Percentiles rank a stretch among this genome's conserved stretches.
These are phyloP conservation scores for Pyronema omphalodes DNA, from an alignment of 495 filamentous ascomycete genomes.

Conservation along the genomic window DNA sequence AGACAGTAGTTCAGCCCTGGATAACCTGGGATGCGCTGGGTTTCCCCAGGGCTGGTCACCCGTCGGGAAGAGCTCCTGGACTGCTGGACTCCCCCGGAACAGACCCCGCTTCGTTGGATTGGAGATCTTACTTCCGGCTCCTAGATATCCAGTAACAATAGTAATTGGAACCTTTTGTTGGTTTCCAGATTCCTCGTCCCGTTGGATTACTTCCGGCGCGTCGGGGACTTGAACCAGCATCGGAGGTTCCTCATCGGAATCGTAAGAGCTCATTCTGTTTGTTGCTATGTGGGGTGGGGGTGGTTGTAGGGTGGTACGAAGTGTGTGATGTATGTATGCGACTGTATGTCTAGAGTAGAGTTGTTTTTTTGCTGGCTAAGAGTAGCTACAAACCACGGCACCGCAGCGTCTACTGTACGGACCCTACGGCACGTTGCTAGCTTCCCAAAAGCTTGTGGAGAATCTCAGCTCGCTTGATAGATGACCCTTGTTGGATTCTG, in stretches of 20 bases:
- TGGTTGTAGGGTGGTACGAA: too few relatives aligned
- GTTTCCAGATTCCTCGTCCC: conserved; percentile 28
- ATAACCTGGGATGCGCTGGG: too few relatives aligned
- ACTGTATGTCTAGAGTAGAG: neutral
- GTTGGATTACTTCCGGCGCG: conserved; percentile 21
- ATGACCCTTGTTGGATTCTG: too few relatives aligned
- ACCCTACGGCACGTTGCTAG: too few relatives aligned
- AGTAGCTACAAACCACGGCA: neutral
- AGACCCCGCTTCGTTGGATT: neutral
- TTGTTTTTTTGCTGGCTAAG: neutral
- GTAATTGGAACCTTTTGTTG: conserved; percentile 72
- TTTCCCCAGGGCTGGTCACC: too few relatives aligned
- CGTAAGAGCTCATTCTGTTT: conserved; percentile 9
- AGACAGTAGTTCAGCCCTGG: too few relatives aligned
- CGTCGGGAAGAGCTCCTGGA: too few relatives aligned
- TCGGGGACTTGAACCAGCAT: conserved; percentile 42
- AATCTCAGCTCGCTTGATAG: too few relatives aligned
- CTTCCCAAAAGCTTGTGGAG: too few relatives aligned
- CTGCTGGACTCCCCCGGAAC: neutral
- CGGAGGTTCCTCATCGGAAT: conserved; percentile 53
- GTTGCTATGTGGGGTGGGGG: too few relatives aligned
- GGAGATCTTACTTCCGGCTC: conserved; percentile 45
- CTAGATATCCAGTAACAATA: conserved; percentile 81
- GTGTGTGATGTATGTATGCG: neutral
- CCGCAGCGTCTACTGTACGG: neutral